Conservation (phyloP, 1,284 basidiomycete species). For the Neolentinus lepideus region DNA sequence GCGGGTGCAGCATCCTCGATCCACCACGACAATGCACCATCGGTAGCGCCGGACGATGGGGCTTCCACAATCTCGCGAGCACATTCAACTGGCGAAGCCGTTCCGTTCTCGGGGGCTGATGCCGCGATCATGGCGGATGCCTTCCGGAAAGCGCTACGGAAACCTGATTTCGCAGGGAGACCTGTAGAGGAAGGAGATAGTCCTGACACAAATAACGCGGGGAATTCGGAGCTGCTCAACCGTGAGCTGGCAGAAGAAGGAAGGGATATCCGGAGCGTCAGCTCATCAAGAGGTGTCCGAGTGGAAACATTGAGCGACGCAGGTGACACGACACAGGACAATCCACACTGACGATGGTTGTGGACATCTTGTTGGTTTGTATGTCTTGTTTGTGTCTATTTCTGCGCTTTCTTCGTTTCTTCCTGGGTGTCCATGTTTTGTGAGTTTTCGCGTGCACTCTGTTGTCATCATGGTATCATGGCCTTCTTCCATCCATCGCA, state of each 20-base stretch:
- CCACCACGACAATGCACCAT: slow-evolving; percentile 26
- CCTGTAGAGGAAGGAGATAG: slow-evolving; percentile 65
- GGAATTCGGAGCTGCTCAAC: slow-evolving; percentile 44
- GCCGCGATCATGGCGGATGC: slow-evolving; percentile 86
- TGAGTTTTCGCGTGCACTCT: slow-evolving; percentile 10
- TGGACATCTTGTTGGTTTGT: slow-evolving; percentile 5
- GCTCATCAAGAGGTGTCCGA: slow-evolving; percentile 66
- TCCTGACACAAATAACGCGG: slow-evolving; percentile 36
- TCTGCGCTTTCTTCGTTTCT: slow-evolving; percentile 10
- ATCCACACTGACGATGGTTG: slow-evolving; percentile 22
- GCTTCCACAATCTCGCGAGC: slow-evolving; percentile 61
- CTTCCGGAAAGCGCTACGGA: slow-evolving; percentile 75
- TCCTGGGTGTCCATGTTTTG: slow-evolving; percentile 8
- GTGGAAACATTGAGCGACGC: slow-evolving; percentile 64
- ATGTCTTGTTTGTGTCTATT: slow-evolving; percentile 18
- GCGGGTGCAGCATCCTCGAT: slow-evolving; percentile 17
- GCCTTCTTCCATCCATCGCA: slow-evolving; percentile 5
- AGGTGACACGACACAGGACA: slow-evolving; percentile 44
- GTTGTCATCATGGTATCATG: slow-evolving; percentile 5
- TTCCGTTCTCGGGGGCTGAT: slow-evolving; percentile 71
- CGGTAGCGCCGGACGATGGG: slow-evolving; percentile 51
- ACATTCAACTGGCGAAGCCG: slow-evolving; percentile 48
- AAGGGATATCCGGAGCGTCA: slow-evolving; percentile 72
- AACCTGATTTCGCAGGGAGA: slow-evolving; percentile 69
- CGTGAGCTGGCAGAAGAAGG: slow-evolving; percentile 78